Percentiles rank a stretch among this genome's conserved stretches.
Conservation (phyloP, 2,329 filamentous ascomycete species). For the Calonectria henricotiae region DNA sequence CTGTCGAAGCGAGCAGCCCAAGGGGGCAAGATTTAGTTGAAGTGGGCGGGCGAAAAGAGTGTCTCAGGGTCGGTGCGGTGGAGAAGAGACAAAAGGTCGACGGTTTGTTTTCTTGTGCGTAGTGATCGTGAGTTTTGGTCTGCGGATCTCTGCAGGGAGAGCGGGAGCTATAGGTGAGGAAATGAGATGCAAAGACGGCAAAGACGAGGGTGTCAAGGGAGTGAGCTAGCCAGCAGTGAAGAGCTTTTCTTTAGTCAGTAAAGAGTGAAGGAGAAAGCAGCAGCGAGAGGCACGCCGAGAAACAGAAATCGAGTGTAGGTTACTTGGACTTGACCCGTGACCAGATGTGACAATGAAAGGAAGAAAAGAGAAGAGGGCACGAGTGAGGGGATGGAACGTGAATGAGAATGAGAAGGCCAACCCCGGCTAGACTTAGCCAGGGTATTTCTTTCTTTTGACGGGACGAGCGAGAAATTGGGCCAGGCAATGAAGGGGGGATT, state of each 20-base stretch:
- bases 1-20: conserved; percentile 40
- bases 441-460: conserved; percentile 44
- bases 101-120: conserved; percentile 35
- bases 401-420: conserved; percentile 33
- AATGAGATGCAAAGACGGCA: conserved; percentile 32
- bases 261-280: conserved; percentile 37
- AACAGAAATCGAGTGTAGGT: conserved; percentile 23
- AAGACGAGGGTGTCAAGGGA: conserved; percentile 24
- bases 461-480: conserved; percentile 53
- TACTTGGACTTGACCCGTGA: conserved; percentile 27
- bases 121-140: conserved; percentile 33
- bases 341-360: conserved; percentile 37
- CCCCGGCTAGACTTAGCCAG: conserved; percentile 44
- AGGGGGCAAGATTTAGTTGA: conserved; percentile 46
- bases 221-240: conserved; percentile 45
- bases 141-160: conserved; percentile 50
- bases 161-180: conserved; percentile 30
- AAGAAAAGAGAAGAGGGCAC: conserved; percentile 43
- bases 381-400: conserved; percentile 37
- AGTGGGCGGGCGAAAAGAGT: conserved; percentile 45
- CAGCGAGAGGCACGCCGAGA: conserved; percentile 30
- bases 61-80: conserved; percentile 50
- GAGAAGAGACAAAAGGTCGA: conserved; percentile 47
- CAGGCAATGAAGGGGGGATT: conserved; percentile 52
- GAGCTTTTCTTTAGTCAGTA: conserved; percentile 35